Percentiles rank a stretch among this genome's conserved stretches.
These are phyloP conservation scores for Rhodofomes roseus DNA, from an alignment of 1,284 basidiomycete species.

Conservation along the genomic window DNA sequence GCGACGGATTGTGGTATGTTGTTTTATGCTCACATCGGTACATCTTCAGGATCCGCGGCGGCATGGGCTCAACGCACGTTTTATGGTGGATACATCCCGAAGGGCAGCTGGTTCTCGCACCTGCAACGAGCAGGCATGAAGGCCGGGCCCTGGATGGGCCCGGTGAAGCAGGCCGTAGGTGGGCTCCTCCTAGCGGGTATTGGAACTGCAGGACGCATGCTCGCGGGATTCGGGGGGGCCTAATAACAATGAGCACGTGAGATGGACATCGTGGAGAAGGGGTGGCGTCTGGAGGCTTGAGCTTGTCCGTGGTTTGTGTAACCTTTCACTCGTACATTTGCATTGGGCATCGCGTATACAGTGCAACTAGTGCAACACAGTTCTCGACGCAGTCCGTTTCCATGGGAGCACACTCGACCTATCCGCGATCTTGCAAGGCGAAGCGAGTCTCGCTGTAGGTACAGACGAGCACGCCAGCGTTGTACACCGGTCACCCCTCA, in stretches of 20 bases:
- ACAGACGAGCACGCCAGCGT: too few relatives aligned
- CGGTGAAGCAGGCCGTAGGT: not conserved
- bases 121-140: slow-evolving; percentile 25
- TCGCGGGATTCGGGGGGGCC: not conserved
- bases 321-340: too few relatives aligned
- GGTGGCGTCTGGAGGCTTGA: too few relatives aligned
- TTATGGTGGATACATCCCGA: slow-evolving; percentile 18
- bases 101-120: slow-evolving; percentile 25
- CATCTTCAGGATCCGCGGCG: slow-evolving; percentile 18
- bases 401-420: too few relatives aligned
- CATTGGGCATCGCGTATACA: too few relatives aligned
- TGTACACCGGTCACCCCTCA: too few relatives aligned
- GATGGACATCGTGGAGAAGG: not conserved
- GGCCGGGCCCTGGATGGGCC: not conserved
- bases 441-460: too few relatives aligned
- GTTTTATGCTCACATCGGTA: not conserved
- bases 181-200: not conserved
- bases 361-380: too few relatives aligned
- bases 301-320: too few relatives aligned
- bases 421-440: too few relatives aligned
- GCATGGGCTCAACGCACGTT: slow-evolving; percentile 26
- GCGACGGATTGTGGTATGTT: too few relatives aligned
- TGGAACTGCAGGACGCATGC: not conserved
- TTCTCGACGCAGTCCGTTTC: too few relatives aligned
- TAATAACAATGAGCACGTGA: not conserved